phyloP scores from a whole-genome alignment of 768 basidiomycete species.

The Boletales sp. region DNA sequence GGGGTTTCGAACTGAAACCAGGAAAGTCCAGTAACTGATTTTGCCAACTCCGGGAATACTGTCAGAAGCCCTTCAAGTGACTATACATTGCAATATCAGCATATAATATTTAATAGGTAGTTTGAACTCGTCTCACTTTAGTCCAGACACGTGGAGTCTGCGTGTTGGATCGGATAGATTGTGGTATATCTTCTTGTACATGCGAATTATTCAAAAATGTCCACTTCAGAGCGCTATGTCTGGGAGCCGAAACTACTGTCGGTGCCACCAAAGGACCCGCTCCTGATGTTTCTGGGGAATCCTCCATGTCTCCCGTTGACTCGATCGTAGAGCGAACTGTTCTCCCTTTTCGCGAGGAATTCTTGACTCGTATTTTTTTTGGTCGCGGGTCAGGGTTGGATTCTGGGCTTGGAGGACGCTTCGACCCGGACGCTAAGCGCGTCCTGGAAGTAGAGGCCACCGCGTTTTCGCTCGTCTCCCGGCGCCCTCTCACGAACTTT shows the following conservation, averaged over 20 bases:
- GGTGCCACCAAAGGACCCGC: background rate
- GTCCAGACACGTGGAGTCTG: constrained; percentile 26
- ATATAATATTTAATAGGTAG: background rate
- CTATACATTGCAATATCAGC: constrained; percentile 11
- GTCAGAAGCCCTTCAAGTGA: constrained; percentile 18
- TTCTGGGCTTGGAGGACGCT: constrained; percentile 16
- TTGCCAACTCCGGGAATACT: constrained; percentile 5
- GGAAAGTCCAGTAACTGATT: no score
- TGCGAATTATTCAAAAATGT: constrained; percentile 10
- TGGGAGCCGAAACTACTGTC: background rate
- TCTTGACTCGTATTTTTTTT: constrained; percentile 8
- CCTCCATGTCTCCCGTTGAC: background rate
- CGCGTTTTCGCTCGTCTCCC: no score
- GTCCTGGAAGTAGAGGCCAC: no score
- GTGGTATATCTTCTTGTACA: background rate
- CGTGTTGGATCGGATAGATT: background rate
- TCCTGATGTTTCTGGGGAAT: background rate
- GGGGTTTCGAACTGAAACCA: constrained; percentile 29
- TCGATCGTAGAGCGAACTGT: background rate
- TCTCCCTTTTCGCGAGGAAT: background rate
- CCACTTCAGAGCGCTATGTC: constrained; percentile 13
- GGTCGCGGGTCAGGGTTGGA: background rate
- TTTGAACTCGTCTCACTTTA: constrained; percentile 17
- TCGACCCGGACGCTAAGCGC: constrained; percentile 1
- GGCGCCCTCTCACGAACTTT: background rate